Conservation (phyloP, 1,284 basidiomycete species). For the Ceratobasidium papillatum region DNA sequence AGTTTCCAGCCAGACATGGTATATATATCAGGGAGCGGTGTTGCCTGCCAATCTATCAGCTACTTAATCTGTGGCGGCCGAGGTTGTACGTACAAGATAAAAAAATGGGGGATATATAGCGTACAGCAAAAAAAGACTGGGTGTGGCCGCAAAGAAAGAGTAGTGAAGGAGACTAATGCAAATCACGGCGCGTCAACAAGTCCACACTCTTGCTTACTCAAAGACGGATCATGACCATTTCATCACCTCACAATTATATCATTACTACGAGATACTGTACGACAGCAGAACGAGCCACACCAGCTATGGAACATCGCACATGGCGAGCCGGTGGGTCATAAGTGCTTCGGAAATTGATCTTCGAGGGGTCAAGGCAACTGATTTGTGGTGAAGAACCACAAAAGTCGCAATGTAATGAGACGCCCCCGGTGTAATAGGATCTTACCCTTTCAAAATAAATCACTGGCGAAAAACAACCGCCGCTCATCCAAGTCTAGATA, state of each 20-base stretch:
- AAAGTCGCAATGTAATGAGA: neutral
- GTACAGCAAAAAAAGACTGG: slow-evolving; percentile 1
- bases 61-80: neutral
- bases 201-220: slow-evolving; percentile 14
- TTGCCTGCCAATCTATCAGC: slow-evolving; percentile 4
- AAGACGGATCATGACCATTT: slow-evolving; percentile 6
- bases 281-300: slow-evolving; percentile 41
- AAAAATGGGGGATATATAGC: neutral
- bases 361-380: slow-evolving; percentile 19
- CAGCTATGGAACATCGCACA: neutral
- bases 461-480: neutral
- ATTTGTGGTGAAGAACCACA: slow-evolving; percentile 1
- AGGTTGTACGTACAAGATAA: slow-evolving; percentile 12
- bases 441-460: neutral
- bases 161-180: slow-evolving; percentile 22
- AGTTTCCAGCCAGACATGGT: slow-evolving; percentile 44
- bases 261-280: slow-evolving; percentile 25
- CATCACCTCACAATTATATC: slow-evolving; percentile 20
- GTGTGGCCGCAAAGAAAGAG: slow-evolving; percentile 15
- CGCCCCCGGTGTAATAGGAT: neutral
- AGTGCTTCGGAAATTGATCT: slow-evolving; percentile 32
- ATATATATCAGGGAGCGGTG: slow-evolving; percentile 31
- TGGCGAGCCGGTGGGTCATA: slow-evolving; percentile 16
- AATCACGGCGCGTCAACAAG: slow-evolving; percentile 11
- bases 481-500: slow-evolving; percentile 36